Conservation (phyloP, 2,329 filamentous ascomycete species). For the Delphinella strobiligena region DNA sequence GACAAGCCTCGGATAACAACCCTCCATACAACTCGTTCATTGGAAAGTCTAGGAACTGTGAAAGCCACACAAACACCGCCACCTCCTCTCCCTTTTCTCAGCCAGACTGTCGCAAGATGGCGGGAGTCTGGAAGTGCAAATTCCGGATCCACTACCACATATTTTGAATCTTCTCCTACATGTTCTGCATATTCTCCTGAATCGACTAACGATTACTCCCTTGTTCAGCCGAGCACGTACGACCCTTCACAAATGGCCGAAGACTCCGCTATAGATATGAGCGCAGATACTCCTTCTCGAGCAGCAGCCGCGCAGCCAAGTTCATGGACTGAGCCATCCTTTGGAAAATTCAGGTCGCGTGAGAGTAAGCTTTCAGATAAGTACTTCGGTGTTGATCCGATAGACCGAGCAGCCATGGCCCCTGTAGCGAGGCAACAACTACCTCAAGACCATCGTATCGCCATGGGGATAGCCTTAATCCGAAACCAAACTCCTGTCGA, state of each 20-base stretch:
- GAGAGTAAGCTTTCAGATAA: conserved; percentile 3
- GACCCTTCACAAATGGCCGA: neutral
- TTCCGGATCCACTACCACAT: too few relatives aligned
- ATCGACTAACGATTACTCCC: too few relatives aligned
- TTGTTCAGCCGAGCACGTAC: too few relatives aligned
- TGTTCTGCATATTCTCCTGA: too few relatives aligned
- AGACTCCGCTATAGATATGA: neutral
- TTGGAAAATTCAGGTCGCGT: neutral
- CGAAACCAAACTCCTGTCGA: neutral
- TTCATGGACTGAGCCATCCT: neutral
- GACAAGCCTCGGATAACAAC: conserved; percentile 1
- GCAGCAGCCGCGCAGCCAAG: neutral
- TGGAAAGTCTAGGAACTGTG: neutral
- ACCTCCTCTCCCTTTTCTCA: too few relatives aligned
- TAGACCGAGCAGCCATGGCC: neutral
- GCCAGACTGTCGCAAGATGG: too few relatives aligned
- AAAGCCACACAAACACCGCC: neutral
- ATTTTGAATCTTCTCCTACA: too few relatives aligned
- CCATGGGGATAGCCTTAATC: too few relatives aligned
- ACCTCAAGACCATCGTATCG: neutral
- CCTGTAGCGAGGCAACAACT: conserved; percentile 1
- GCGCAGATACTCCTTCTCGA: neutral
- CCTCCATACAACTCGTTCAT: neutral
- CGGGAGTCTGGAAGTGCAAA: too few relatives aligned
- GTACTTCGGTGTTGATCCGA: conserved; percentile 1